Evolutionary conservation across 352 stramenopile genomes (phyloP).

Genomic region (Pilasporangium apinafurcum): DNA sequence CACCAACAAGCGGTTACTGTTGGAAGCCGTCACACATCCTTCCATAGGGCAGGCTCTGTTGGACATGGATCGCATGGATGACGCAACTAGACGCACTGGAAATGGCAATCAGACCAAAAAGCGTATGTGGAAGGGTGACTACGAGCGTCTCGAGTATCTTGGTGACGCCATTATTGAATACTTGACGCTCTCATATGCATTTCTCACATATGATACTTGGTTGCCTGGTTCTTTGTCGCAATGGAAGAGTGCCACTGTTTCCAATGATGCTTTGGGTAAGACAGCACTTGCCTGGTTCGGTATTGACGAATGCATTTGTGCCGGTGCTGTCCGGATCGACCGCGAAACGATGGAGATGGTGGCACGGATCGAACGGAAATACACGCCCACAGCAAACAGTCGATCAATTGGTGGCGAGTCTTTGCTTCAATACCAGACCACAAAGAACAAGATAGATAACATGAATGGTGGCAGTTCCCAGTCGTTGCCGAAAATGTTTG

Average conservation of each 20-base stretch:
- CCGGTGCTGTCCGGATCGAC: slow-evolving; percentile 62
- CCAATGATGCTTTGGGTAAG: slow-evolving; percentile 81
- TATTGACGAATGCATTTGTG: slow-evolving; percentile 73
- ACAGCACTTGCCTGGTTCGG: slow-evolving; percentile 75
- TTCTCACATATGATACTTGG: slow-evolving; percentile 62
- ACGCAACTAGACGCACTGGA: slow-evolving; percentile 1
- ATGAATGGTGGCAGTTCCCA: slow-evolving; percentile 23
- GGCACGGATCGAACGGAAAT: slow-evolving; percentile 39
- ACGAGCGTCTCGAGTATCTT: slow-evolving; percentile 86
- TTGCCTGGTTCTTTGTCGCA: slow-evolving; percentile 70
- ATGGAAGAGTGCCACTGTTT: slow-evolving; percentile 85
- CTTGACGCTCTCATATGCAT: slow-evolving; percentile 81
- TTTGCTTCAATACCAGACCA: no score
- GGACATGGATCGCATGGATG: slow-evolving; percentile 15
- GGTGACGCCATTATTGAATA: slow-evolving; percentile 88
- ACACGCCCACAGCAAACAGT: slow-evolving; percentile 9
- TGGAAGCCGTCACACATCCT: slow-evolving; percentile 77
- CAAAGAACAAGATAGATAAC: slow-evolving; percentile 8
- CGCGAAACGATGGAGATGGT: slow-evolving; percentile 51
- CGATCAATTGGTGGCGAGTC: no score
- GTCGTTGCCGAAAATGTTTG: slow-evolving; percentile 79
- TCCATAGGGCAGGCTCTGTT: slow-evolving; percentile 63
- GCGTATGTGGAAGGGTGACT: slow-evolving; percentile 70
- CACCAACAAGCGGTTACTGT: slow-evolving; percentile 59
- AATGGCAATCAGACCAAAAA: slow-evolving; percentile 31